Percentiles rank a stretch among this genome's conserved stretches.
Evolutionary conservation across 768 basidiomycete genomes (phyloP).

Genomic region (Pulveroboletus sp.): DNA sequence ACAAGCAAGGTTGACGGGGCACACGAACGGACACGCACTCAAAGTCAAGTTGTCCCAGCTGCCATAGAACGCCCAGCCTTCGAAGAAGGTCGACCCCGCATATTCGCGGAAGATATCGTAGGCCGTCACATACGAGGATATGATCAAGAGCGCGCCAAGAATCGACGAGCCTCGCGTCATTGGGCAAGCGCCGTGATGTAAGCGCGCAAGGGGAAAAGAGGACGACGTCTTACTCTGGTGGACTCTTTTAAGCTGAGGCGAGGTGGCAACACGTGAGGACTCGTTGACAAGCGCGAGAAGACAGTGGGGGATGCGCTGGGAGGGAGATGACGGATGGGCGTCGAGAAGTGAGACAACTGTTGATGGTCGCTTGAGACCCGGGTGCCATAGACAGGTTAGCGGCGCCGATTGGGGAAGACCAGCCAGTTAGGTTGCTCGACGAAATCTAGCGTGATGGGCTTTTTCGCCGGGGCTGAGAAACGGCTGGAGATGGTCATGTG

Average conservation of each 20-base stretch:
- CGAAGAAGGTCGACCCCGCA: constrained; percentile 48
- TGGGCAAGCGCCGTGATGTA: not conserved
- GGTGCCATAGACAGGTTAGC: not conserved
- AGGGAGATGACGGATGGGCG: not conserved
- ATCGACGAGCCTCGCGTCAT: constrained; percentile 12
- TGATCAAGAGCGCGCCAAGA: not conserved
- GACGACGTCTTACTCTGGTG: not conserved
- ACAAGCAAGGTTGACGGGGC: not conserved
- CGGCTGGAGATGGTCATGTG: too few species aligned
- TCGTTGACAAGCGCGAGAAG: not conserved
- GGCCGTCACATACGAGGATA: constrained; percentile 5
- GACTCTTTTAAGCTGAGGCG: constrained; percentile 3
- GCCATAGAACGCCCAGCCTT: constrained; percentile 52
- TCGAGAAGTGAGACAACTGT: not conserved
- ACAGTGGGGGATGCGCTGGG: not conserved
- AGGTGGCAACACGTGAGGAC: constrained; percentile 1
- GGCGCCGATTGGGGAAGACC: not conserved
- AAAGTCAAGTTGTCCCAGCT: constrained; percentile 42
- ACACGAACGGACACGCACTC: constrained; percentile 17
- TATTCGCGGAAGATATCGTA: constrained; percentile 42
- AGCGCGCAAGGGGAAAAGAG: not conserved
- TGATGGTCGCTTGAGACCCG: not conserved
- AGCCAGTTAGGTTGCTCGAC: too few species aligned
- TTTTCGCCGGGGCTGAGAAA: too few species aligned
- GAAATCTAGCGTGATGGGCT: too few species aligned